Evolutionary conservation across 164 flowering plant genomes (phyloP).

Genomic region (Stephania japonica): DNA sequence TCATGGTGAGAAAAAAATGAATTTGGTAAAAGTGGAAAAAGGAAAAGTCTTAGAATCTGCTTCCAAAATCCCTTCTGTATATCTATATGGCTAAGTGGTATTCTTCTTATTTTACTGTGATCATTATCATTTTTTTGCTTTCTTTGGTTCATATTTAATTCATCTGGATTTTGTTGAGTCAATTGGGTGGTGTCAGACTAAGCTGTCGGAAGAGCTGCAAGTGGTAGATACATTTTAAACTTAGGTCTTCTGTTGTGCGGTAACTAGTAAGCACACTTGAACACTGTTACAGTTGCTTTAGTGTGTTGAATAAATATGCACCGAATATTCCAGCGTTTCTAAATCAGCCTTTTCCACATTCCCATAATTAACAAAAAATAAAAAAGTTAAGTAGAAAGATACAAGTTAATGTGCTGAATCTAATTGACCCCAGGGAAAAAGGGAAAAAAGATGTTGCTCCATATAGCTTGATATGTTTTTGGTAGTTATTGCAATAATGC

Average conservation of each 20-base stretch:
- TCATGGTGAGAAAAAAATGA: too few species aligned
- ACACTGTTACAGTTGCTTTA: not conserved
- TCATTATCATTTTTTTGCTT: too few species aligned
- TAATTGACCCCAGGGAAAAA: not conserved
- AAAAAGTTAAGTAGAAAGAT: not conserved
- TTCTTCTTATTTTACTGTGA: too few species aligned
- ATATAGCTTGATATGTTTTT: not conserved
- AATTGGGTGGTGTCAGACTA: too few species aligned
- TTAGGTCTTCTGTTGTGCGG: not conserved
- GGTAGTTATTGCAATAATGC: not conserved
- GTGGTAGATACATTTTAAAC: too few species aligned
- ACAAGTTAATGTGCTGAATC: not conserved
- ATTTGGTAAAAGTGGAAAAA: too few species aligned
- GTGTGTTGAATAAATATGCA: not conserved
- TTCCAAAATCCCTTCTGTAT: too few species aligned
- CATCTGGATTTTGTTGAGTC: too few species aligned
- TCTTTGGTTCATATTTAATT: too few species aligned
- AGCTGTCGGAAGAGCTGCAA: too few species aligned
- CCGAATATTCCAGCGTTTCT: not conserved
- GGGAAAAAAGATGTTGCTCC: not conserved
- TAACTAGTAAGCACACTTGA: not conserved
- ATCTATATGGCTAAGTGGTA: too few species aligned
- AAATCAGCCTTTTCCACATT: not conserved
- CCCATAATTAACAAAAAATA: not conserved
- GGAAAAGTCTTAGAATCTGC: too few species aligned